Evolutionary conservation across 2,329 filamentous ascomycete genomes (phyloP).

Genomic region (Calonectria montana): DNA sequence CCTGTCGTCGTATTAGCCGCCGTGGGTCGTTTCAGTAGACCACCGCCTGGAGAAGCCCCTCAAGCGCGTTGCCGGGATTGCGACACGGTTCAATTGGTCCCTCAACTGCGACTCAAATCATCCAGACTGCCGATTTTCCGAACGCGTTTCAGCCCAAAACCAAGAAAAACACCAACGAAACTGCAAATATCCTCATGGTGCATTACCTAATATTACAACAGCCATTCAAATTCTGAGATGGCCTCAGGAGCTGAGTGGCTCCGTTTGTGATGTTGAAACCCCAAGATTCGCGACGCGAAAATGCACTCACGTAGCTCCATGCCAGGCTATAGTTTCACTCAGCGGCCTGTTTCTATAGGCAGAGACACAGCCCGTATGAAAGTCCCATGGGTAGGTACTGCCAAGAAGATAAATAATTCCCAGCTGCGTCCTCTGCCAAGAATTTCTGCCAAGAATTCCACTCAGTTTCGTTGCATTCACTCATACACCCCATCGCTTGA

Average conservation of each 20-base stretch:
- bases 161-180: not conserved
- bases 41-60: not conserved
- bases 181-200: not conserved
- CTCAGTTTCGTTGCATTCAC: not conserved
- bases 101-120: not conserved
- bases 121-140: constrained; percentile 8
- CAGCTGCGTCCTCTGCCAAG: not conserved
- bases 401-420: constrained; percentile 10
- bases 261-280: constrained; percentile 4
- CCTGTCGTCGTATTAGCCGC: not conserved
- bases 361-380: constrained; percentile 43
- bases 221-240: not conserved
- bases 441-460: constrained; percentile 3
- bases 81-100: not conserved
- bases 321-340: not conserved
- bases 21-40: not conserved
- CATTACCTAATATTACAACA: not conserved
- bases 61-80: not conserved
- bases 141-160: not conserved
- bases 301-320: not conserved
- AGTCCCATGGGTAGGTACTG: constrained; percentile 36
- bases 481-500: not conserved
- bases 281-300: not conserved
- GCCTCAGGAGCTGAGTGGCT: not conserved
- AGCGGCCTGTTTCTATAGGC: not conserved